phyloP scores from a whole-genome alignment of 192 early-diverging fungal species.

The Phycomyces nitens region DNA sequence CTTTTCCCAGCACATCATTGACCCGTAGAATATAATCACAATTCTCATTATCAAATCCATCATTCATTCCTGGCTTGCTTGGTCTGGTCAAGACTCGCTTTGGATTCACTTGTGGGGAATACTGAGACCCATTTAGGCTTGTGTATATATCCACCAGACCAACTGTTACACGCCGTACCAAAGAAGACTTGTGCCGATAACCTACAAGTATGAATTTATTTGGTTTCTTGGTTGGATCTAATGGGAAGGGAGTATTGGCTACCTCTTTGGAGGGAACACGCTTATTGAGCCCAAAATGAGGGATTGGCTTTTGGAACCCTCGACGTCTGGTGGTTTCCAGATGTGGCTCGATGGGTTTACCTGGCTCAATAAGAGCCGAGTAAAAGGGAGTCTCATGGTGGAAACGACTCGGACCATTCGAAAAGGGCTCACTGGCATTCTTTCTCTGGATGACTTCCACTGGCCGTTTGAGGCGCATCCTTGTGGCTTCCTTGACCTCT shows the following conservation, averaged over 20 bases:
- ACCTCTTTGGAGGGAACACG: no score
- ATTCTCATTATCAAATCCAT: conserved; percentile 93
- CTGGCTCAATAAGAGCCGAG: conserved; percentile 11
- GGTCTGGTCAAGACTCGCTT: conserved; percentile 93
- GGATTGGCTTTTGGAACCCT: neutral
- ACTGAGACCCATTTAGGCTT: conserved; percentile 75
- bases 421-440: neutral
- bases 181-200: neutral
- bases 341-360: neutral
- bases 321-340: neutral
- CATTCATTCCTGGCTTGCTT: conserved; percentile 83
- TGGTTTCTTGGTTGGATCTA: neutral
- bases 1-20: conserved; percentile 92
- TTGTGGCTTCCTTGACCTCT: conserved; percentile 10
- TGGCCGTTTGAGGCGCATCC: conserved; percentile 5
- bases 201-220: neutral
- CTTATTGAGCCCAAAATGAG: neutral
- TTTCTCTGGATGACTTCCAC: neutral
- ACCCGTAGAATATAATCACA: conserved; percentile 96
- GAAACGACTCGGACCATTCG: neutral
- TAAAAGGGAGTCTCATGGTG: conserved; percentile 6
- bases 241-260: no score
- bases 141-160: conserved; percentile 51
- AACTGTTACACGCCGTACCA: no score
- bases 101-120: conserved; percentile 76